A percentile compares a stretch with the other conserved stretches of the same genome.
phyloP scores from a whole-genome alignment of 768 basidiomycete genomes.

The Dioszegia crocea region DNA sequence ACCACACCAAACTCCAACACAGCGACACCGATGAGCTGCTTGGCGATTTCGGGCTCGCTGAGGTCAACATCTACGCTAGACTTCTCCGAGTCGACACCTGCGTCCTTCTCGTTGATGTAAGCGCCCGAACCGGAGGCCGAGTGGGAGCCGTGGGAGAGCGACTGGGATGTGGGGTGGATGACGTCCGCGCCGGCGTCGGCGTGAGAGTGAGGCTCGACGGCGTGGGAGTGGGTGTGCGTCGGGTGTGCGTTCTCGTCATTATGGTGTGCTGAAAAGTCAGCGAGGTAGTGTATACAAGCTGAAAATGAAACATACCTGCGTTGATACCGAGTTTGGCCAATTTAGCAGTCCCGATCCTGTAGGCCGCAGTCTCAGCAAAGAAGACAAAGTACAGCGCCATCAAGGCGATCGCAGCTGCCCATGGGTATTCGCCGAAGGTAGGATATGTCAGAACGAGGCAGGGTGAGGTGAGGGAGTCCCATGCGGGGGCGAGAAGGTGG shows the following conservation, averaged over 20 bases:
- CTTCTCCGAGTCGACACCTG: neutral
- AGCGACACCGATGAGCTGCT: slow-evolving; percentile 79
- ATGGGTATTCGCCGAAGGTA: slow-evolving; percentile 73
- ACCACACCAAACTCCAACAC: slow-evolving; percentile 93
- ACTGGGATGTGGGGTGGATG: neutral
- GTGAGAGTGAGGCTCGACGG: slow-evolving; percentile 32
- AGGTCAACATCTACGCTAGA: neutral
- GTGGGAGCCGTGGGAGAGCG: neutral
- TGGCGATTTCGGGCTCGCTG: slow-evolving; percentile 45
- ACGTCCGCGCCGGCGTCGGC: slow-evolving; percentile 18
- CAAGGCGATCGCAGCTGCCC: slow-evolving; percentile 74
- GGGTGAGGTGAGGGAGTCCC: slow-evolving; percentile 66
- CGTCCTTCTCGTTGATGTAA: neutral
- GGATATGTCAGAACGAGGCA: slow-evolving; percentile 65
- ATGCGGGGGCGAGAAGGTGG: slow-evolving; percentile 69
- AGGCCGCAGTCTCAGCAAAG: slow-evolving; percentile 76
- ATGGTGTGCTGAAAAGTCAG: slow-evolving; percentile 23
- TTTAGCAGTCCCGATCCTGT: slow-evolving; percentile 75
- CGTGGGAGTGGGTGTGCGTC: slow-evolving; percentile 6
- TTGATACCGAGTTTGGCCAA: slow-evolving; percentile 63
- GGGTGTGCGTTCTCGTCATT: slow-evolving; percentile 21
- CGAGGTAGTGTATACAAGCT: neutral
- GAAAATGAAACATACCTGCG: slow-evolving; percentile 23
- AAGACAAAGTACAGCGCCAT: slow-evolving; percentile 78
- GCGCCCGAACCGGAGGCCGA: neutral